These are phyloP conservation scores for Amanita jacksonii DNA, from an alignment of 768 basidiomycete genomes.

Conservation along the genomic window DNA sequence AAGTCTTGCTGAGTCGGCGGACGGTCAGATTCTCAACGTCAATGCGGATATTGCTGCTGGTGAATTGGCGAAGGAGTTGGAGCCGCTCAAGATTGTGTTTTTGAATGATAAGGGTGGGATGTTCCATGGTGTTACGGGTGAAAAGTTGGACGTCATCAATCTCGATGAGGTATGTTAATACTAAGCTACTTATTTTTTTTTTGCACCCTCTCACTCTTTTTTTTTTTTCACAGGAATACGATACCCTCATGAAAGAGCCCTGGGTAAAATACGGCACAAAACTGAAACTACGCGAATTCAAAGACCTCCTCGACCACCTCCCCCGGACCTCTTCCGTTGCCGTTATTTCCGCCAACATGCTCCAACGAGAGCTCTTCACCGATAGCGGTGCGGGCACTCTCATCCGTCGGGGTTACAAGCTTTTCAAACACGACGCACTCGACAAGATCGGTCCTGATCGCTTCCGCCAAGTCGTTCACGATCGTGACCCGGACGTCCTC, in stretches of 20 bases:
- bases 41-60: slow-evolving; percentile 99
- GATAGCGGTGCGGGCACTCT: slow-evolving; percentile 97
- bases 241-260: slow-evolving; percentile 90
- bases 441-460: slow-evolving; percentile 87
- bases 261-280: slow-evolving; percentile 99
- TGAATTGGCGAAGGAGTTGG: slow-evolving; percentile 94
- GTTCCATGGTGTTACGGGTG: slow-evolving; percentile 94
- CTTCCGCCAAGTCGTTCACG: slow-evolving; percentile 89
- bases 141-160: slow-evolving; percentile 95
- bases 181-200: slow-evolving; percentile 1
- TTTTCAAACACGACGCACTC: slow-evolving; percentile 80
- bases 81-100: slow-evolving; percentile 98
- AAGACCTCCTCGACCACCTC: slow-evolving; percentile 95
- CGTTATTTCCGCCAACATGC: slow-evolving; percentile 85
- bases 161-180: slow-evolving; percentile 82
- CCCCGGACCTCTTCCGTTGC: slow-evolving; percentile 98
- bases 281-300: slow-evolving; percentile 98
- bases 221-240: slow-evolving; percentile 63
- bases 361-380: slow-evolving; percentile 98
- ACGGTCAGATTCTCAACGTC: slow-evolving; percentile 98
- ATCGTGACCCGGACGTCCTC: slow-evolving; percentile 89
- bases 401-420: slow-evolving; percentile 96
- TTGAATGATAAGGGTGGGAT: slow-evolving; percentile 97
- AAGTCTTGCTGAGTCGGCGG: slow-evolving; percentile 85
- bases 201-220: neutral